Base-by-base conservation (phyloP, 2,329 filamentous ascomycete species). In the Colletotrichum chlorophyti region DNA sequence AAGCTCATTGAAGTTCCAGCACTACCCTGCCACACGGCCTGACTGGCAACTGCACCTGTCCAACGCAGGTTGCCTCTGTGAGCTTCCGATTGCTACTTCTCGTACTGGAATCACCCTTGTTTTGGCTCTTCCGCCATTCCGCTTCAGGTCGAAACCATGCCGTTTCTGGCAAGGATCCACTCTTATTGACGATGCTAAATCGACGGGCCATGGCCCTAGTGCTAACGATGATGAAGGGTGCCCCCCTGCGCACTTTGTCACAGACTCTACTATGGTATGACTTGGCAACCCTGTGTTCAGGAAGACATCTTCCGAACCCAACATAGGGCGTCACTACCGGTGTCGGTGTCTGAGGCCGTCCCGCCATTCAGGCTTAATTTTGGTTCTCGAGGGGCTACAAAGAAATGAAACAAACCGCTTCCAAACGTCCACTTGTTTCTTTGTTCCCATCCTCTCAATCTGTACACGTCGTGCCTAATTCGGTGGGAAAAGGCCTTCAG, bases 211-310 rank as follows among this genome's bases (percentile, higher is more conserved):
- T 57, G 37, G 32, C 57, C 38, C 52, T 57, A 31, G 32, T 23
- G 50, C 43, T 59, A 32, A 34, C 14, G 15, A 55, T 41, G n/a
- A n/a, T n/a, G n/a, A n/a, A n/a, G n/a, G n/a, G n/a, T n/a, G n/a
- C n/a, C n/a, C n/a, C n/a, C 9, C 55, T 47, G 35, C 38, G 41
- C 41, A 41, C n/a, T 29, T 21, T 38, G 42, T 54, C 42, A 23
- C 29, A 54, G 24, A 17, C n/a, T 58, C 50, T n/a, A n/a, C n/a
- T n/a, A n/a, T n/a, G n/a, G n/a, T 19, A 47, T 58, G 57, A 60
- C 57, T 31, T 57, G 43, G 57, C 45, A 43, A 15, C 37, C 41
- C 38, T 60, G 31, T 34, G 45, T 45, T 49, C 50, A 43, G 43
- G 15, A 10, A 54, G 31, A 17, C 15, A 54, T n/a, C n/a, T n/a